phyloP scores from a whole-genome alignment of 1,139 yeast genomes.

The Torulaspora globosa region DNA sequence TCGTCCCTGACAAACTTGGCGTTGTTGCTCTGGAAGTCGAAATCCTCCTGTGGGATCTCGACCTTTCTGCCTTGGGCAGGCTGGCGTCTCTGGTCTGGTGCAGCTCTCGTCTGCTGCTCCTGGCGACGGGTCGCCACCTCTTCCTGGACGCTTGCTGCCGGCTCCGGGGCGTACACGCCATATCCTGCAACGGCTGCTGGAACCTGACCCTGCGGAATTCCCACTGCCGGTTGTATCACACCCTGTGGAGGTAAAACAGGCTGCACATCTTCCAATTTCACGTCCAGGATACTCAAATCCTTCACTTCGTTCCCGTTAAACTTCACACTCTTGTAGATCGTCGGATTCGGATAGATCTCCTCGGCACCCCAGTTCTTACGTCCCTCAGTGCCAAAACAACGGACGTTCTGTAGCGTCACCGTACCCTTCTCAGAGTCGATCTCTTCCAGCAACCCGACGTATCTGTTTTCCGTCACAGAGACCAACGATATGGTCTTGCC shows the following conservation, averaged over 20 bases:
- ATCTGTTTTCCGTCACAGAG: conserved; percentile 80
- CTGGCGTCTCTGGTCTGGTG: conserved; percentile 10
- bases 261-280: conserved; percentile 34
- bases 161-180: conserved; percentile 36
- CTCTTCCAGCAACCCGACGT: conserved; percentile 80
- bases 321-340: conserved; percentile 73
- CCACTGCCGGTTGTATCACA: conserved; percentile 5
- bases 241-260: conserved; percentile 33
- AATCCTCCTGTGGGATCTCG: conserved; percentile 44
- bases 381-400: conserved; percentile 91
- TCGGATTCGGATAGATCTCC: conserved; percentile 72
- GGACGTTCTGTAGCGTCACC: conserved; percentile 76
- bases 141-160: conserved; percentile 10
- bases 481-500: conserved; percentile 90
- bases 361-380: conserved; percentile 68
- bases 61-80: conserved; percentile 17
- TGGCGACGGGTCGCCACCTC: conserved; percentile 3
- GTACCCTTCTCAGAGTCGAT: conserved; percentile 91
- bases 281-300: conserved; percentile 79
- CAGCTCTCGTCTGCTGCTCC: conserved; percentile 1
- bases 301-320: conserved; percentile 92
- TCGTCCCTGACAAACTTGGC: conserved; percentile 50
- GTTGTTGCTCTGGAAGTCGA: conserved; percentile 65
- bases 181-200: conserved; percentile 38
- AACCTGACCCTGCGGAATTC: conserved; percentile 21